Base-by-base conservation (phyloP, 208 protist species). In the Angomonas deanei region DNA sequence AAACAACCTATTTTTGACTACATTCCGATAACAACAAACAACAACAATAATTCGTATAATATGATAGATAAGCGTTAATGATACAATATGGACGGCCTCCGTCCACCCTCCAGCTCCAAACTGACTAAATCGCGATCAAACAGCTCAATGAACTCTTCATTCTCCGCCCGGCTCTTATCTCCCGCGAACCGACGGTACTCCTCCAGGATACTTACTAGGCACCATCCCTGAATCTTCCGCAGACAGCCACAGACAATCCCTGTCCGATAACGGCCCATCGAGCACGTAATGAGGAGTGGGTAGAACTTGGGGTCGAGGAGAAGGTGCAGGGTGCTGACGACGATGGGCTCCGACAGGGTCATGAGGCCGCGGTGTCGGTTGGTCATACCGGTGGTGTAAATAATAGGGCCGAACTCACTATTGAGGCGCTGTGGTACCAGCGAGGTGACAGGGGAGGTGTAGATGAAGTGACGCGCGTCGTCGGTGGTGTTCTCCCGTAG, bases 101-200 rank as follows among this genome's bases (percentile, higher is more conserved):
- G 72, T 0, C 82, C 83, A 28, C 70, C 72, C 1, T 59, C 46
- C 39, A 86, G 57, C 60, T 88, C 76, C 10, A 98, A 33, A 42
- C 68, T 96, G 11, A 99, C 94, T 5, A 99, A 75, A 54, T 99
- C 98, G 13, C 91, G 97, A 70, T 99, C 97, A 63, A 99, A 99
- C n/a, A 99, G 79, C 76, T 99, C 98, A 59, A 99, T 99, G 74
- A 99, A 99, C 81, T 99, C 97, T 76, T 99, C 98, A 74, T 99
- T 98, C 47, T 98, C 87, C 0, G 97, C 75, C 6, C 96, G 83
- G 26, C 91, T 96, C 68, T 87, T 90, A 53, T 88, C 82, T 2
- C 95, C 96, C 0, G 97, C 96, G 71, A 97, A 98, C 42, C 97
- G 75, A 24, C 98, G 78, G 74, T 99, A 99, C 78, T 99, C 98